Percentiles rank a stretch among this genome's conserved stretches.
Evolutionary conservation across 1,139 yeast genomes (phyloP).

Genomic region (Candida albicans): DNA sequence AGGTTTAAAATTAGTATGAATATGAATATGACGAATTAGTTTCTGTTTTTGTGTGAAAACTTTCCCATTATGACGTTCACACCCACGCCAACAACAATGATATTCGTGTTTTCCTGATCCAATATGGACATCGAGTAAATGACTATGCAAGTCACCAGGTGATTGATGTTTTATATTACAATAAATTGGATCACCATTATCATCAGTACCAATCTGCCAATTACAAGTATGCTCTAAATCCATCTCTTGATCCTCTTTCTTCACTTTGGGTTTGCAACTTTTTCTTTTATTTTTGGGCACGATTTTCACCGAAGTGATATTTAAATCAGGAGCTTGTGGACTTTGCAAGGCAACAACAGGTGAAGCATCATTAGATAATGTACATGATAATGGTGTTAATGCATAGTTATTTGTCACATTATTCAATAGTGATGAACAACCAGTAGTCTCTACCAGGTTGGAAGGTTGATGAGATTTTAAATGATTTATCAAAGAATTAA

Average conservation of each 20-base stretch:
- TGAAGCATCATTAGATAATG: conserved; percentile 5
- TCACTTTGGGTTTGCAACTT: not conserved
- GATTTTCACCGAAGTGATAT: conserved; percentile 38
- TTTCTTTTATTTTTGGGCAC: conserved; percentile 26
- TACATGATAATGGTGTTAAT: conserved; percentile 18
- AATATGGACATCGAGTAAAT: conserved; percentile 65
- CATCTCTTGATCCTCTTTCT: too few relatives aligned
- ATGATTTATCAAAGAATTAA: conserved; percentile 58
- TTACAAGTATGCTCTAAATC: conserved; percentile 36
- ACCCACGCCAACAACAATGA: conserved; percentile 74
- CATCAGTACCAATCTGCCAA: conserved; percentile 44
- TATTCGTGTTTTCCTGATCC: conserved; percentile 73
- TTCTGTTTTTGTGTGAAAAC: conserved; percentile 83
- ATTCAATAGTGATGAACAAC: not conserved
- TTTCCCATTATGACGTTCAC: conserved; percentile 61
- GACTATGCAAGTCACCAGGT: conserved; percentile 67
- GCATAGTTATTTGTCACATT: conserved; percentile 6
- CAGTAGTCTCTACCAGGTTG: conserved; percentile 9
- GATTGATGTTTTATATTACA: conserved; percentile 53
- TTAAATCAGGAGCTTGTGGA: conserved; percentile 15
- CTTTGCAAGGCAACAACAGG: conserved; percentile 1
- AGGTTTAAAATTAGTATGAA: conserved; percentile 84
- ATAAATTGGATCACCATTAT: conserved; percentile 29
- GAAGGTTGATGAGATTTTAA: conserved; percentile 52
- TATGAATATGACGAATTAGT: conserved; percentile 78